phyloP scores from a whole-genome alignment of 2,329 filamentous ascomycete genomes.

The Gaeumannomyces sp. region DNA sequence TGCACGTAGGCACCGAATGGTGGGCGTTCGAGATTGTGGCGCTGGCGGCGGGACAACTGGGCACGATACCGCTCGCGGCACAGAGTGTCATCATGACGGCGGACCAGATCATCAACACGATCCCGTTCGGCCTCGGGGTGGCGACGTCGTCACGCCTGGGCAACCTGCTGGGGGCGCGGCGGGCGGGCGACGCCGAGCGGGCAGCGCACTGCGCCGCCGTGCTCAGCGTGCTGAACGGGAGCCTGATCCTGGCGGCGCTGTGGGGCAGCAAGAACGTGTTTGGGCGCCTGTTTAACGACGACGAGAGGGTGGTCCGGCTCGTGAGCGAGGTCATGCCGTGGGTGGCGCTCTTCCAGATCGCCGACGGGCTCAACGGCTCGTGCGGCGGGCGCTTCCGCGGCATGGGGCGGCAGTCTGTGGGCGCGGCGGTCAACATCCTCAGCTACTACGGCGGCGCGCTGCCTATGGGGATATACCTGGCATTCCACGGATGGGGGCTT shows the following conservation, averaged over 20 bases:
- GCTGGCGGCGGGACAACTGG: conserved; percentile 71
- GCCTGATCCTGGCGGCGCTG: conserved; percentile 59
- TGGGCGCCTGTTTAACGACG: conserved; percentile 75
- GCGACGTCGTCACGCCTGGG: conserved; percentile 73
- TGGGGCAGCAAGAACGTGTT: conserved; percentile 68
- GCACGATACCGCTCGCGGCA: conserved; percentile 72
- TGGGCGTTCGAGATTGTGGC: conserved; percentile 93
- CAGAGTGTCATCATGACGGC: conserved; percentile 88
- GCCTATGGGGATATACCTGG: conserved; percentile 75
- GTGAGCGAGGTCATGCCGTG: conserved; percentile 77
- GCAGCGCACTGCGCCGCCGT: conserved; percentile 71
- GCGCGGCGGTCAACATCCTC: conserved; percentile 72
- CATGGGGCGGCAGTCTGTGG: conserved; percentile 82
- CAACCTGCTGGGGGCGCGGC: conserved; percentile 67
- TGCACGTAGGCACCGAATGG: conserved; percentile 88
- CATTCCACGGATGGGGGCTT: conserved; percentile 80
- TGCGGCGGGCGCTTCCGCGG: conserved; percentile 79
- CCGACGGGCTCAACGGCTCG: conserved; percentile 78
- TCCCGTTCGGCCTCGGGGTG: conserved; percentile 81
- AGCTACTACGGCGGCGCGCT: conserved; percentile 80
- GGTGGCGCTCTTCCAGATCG: conserved; percentile 85
- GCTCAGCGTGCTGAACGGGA: conserved; percentile 64
- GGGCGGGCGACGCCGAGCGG: conserved; percentile 58
- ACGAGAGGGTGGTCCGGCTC: conserved; percentile 62
- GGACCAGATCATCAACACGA: conserved; percentile 77